Conservation (phyloP, 768 basidiomycete genomes). For the Podaxis mareebaensis region DNA sequence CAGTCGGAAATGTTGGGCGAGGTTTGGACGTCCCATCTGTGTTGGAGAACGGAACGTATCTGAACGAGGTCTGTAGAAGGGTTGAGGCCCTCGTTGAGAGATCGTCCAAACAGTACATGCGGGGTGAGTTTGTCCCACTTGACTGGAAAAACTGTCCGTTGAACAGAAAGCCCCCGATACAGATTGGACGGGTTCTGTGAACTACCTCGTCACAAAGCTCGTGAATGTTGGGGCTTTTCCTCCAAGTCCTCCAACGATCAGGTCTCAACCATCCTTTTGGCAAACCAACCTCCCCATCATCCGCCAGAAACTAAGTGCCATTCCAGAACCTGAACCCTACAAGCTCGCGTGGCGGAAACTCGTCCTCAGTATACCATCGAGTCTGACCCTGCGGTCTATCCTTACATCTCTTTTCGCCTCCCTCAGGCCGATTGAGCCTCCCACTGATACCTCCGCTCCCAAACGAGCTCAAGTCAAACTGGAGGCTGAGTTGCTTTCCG, state of each 20-base stretch:
- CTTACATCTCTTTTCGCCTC: constrained; percentile 60
- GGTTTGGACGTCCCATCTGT: constrained; percentile 35
- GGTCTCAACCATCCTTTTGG: constrained; percentile 77
- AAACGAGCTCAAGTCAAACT: constrained; percentile 47
- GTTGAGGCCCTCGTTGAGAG: constrained; percentile 51
- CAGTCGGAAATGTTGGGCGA: constrained; percentile 41
- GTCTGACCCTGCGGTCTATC: constrained; percentile 54
- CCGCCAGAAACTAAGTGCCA: constrained; percentile 35
- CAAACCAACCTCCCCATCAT: constrained; percentile 48
- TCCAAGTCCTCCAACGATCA: constrained; percentile 42
- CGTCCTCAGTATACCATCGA: constrained; percentile 49
- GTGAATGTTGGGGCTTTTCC: constrained; percentile 71
- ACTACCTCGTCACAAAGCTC: constrained; percentile 64
- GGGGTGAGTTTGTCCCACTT: constrained; percentile 39
- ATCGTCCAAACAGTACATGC: constrained; percentile 35
- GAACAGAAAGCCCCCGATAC: constrained; percentile 14
- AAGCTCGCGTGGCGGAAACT: constrained; percentile 49
- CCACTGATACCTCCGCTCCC: constrained; percentile 27
- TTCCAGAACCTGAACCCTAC: constrained; percentile 35
- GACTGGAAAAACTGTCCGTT: neutral
- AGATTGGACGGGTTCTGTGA: constrained; percentile 45
- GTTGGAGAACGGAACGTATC: constrained; percentile 60
- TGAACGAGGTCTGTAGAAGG: constrained; percentile 50
- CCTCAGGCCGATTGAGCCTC: constrained; percentile 33
- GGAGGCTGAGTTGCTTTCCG: constrained; percentile 54